phyloP scores from a whole-genome alignment of 2,329 filamentous ascomycete genomes.

The Venturiaceae sp. region DNA sequence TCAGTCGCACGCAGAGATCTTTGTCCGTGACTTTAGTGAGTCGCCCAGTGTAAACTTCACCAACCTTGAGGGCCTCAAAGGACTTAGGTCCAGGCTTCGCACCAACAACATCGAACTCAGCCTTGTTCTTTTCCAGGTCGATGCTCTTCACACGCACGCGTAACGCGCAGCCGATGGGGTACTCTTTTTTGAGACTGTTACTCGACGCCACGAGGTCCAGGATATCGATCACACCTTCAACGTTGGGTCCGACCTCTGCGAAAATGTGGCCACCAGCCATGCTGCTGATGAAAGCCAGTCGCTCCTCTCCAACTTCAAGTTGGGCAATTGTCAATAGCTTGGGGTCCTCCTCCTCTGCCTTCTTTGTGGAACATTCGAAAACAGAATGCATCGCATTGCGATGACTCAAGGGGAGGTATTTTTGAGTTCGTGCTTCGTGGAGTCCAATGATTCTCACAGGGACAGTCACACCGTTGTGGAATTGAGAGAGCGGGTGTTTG shows the following conservation, averaged over 20 bases:
- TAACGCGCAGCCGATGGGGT: constrained; percentile 83
- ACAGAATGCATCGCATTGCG: constrained; percentile 67
- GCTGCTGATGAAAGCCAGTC: constrained; percentile 88
- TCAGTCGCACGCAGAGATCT: constrained; percentile 76
- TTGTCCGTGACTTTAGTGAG: constrained; percentile 81
- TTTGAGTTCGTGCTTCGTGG: constrained; percentile 82
- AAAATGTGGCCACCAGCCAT: constrained; percentile 69
- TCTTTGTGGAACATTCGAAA: constrained; percentile 78
- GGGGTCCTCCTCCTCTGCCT: constrained; percentile 48
- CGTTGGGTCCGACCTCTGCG: constrained; percentile 82
- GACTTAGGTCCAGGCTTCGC: constrained; percentile 49
- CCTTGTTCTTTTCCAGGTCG: constrained; percentile 59
- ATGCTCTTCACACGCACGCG: constrained; percentile 69
- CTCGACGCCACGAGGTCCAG: constrained; percentile 85
- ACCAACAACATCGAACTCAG: constrained; percentile 77
- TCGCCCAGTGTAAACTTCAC: constrained; percentile 72
- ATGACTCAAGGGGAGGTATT: constrained; percentile 86
- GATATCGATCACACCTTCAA: constrained; percentile 72
- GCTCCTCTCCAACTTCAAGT: constrained; percentile 59
- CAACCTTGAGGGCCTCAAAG: constrained; percentile 63
- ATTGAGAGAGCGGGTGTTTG: constrained; percentile 68
- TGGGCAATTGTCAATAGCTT: constrained; percentile 61
- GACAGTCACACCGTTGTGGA: constrained; percentile 53
- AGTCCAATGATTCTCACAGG: constrained; percentile 72
- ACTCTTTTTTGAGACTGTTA: constrained; percentile 70